Evolutionary conservation across 2,329 filamentous ascomycete species (phyloP).

Genomic region (Fusarium sp.): DNA sequence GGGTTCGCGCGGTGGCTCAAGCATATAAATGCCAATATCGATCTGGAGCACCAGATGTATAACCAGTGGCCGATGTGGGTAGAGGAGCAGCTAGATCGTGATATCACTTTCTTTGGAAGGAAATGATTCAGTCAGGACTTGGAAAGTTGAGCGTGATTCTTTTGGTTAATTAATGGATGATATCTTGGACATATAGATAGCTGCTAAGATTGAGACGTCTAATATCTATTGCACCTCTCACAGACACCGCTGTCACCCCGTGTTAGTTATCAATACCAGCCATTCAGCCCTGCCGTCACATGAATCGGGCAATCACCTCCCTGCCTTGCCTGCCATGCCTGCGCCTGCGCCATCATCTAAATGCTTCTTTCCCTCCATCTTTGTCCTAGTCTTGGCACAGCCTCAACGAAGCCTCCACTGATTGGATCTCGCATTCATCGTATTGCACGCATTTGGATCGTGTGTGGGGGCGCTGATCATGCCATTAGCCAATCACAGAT

Average conservation of each 20-base stretch:
- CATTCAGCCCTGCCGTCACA: background rate
- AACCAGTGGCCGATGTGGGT: conserved; percentile 68
- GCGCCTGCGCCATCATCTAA: background rate
- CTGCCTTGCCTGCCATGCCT: too few species aligned
- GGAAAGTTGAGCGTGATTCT: conserved; percentile 18
- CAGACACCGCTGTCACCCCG: background rate
- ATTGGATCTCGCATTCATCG: conserved; percentile 48
- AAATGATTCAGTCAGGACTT: background rate
- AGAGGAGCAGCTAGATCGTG: conserved; percentile 59
- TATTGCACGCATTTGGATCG: conserved; percentile 37
- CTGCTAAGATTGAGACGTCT: conserved; percentile 2
- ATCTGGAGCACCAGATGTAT: conserved; percentile 56
- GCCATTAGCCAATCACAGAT: conserved; percentile 25
- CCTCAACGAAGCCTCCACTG: conserved; percentile 31
- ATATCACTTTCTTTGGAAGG: conserved; percentile 59
- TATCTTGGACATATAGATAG: background rate
- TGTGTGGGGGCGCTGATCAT: conserved; percentile 16
- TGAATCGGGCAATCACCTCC: conserved; percentile 2
- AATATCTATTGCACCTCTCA: background rate
- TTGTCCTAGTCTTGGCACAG: conserved; percentile 13
- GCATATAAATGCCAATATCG: conserved; percentile 61
- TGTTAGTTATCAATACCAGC: background rate
- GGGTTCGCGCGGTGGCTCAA: conserved; percentile 63
- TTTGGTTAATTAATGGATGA: conserved; percentile 6
- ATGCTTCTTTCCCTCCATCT: conserved; percentile 1